Conservation (phyloP, 352 stramenopile genomes). For the Phytophthora ohioensis region DNA sequence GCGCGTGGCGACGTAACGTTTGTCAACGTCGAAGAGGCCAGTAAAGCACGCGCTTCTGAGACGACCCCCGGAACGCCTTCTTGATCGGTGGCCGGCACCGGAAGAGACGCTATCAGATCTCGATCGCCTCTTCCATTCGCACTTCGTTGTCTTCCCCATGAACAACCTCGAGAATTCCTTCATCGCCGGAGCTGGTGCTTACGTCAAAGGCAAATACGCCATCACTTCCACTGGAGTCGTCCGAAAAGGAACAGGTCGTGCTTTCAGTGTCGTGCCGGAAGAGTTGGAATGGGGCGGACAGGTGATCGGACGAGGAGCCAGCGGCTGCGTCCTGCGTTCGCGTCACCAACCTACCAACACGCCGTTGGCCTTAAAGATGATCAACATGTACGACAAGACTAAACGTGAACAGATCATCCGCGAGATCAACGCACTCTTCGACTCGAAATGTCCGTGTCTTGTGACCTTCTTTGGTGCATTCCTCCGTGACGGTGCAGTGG, state of each 20-base stretch:
- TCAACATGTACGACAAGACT: constrained; percentile 89
- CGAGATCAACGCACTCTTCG: constrained; percentile 91
- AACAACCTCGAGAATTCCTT: constrained; percentile 85
- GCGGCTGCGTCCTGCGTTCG: constrained; percentile 74
- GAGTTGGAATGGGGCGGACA: constrained; percentile 81
- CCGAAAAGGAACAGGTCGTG: constrained; percentile 81
- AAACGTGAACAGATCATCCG: constrained; percentile 90
- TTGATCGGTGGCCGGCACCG: constrained; percentile 4
- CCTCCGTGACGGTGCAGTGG: constrained; percentile 88
- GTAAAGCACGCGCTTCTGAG: constrained; percentile 33
- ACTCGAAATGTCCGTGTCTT: constrained; percentile 82
- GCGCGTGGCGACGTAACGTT: constrained; percentile 41
- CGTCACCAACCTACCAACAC: constrained; percentile 77
- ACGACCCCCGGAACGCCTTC: constrained; percentile 27
- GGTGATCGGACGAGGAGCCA: constrained; percentile 79
- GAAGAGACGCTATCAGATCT: constrained; percentile 49
- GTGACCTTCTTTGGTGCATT: constrained; percentile 94
- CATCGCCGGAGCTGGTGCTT: constrained; percentile 69
- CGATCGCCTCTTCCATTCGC: constrained; percentile 23
- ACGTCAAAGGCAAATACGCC: constrained; percentile 85
- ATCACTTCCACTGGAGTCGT: constrained; percentile 84
- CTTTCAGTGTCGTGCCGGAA: constrained; percentile 79
- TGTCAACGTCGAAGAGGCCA: constrained; percentile 39
- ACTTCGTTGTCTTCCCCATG: constrained; percentile 32
- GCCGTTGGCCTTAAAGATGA: constrained; percentile 88